These are phyloP conservation scores for Pseudoperonospora humuli DNA, from an alignment of 352 stramenopile species.

Conservation along the genomic window DNA sequence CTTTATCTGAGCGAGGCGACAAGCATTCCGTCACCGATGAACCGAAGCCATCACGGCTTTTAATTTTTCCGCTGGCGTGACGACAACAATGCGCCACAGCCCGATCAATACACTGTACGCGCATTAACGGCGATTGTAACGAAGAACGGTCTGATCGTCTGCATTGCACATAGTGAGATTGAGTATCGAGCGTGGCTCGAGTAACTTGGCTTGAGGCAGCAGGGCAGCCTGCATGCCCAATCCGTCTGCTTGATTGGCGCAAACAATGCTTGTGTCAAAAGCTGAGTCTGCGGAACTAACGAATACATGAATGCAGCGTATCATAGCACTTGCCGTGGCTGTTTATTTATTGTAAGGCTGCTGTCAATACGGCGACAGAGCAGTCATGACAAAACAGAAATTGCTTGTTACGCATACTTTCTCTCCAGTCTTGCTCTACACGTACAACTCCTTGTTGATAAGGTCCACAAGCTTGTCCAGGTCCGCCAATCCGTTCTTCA, in stretches of 20 bases:
- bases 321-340: constrained; percentile 6
- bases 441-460: constrained; percentile 51
- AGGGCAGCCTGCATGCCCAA: constrained; percentile 7
- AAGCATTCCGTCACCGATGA: neutral
- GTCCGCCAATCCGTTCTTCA: constrained; percentile 80
- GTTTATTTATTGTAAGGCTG: constrained; percentile 6
- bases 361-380: constrained; percentile 2
- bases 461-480: constrained; percentile 67
- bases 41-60: neutral
- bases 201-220: constrained; percentile 5
- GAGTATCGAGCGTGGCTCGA: constrained; percentile 16
- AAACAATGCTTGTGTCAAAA: constrained; percentile 16
- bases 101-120: constrained; percentile 9
- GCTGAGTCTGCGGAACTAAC: constrained; percentile 10
- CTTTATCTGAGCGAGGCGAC: no score
- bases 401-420: neutral
- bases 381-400: constrained; percentile 12
- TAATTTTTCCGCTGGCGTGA: neutral
- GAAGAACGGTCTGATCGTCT: constrained; percentile 13
- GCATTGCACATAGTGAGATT: constrained; percentile 16
- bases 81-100: neutral
- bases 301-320: neutral
- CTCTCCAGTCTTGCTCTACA: constrained; percentile 22
- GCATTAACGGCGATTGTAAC: constrained; percentile 12
- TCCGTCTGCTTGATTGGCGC: constrained; percentile 14